A percentile compares a stretch with the other conserved stretches of the same genome.
Conservation (phyloP, 1,284 basidiomycete species). For the Cutaneotrichosporon cavernicola region DNA sequence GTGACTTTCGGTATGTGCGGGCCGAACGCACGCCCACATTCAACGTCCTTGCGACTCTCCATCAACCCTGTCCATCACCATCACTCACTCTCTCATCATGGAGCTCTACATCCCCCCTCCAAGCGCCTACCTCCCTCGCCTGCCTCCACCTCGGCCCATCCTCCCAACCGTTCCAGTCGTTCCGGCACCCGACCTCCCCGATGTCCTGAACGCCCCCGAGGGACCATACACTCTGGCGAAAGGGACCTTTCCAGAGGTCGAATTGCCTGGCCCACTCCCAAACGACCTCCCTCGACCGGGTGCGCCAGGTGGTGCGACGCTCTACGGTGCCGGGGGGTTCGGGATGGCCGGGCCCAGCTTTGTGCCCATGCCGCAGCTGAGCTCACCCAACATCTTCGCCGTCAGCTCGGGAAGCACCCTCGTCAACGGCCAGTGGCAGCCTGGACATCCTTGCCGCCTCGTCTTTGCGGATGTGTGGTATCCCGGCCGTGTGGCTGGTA, state of each 20-base stretch:
- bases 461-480: conserved; percentile 46
- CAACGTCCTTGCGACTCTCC: background rate
- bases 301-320: conserved; percentile 25
- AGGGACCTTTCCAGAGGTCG: conserved; percentile 42
- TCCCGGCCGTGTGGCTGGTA: conserved; percentile 35
- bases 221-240: conserved; percentile 40
- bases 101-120: conserved; percentile 46
- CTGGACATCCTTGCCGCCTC: conserved; percentile 37
- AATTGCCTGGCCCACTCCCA: conserved; percentile 36
- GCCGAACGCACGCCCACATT: background rate
- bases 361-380: conserved; percentile 22
- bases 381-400: conserved; percentile 24
- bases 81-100: conserved; percentile 24
- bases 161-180: conserved; percentile 44
- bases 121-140: conserved; percentile 34
- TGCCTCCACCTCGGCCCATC: conserved; percentile 37
- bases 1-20: conserved; percentile 3
- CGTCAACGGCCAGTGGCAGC: conserved; percentile 48
- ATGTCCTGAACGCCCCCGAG: conserved; percentile 45
- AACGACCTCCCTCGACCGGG: conserved; percentile 19
- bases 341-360: conserved; percentile 23
- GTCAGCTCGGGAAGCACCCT: conserved; percentile 40
- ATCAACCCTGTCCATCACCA: background rate
- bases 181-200: conserved; percentile 40
- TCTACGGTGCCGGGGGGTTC: conserved; percentile 35